Evolutionary conservation across 1,139 yeast species (phyloP).

Genomic region (Protomyces pachydermus): DNA sequence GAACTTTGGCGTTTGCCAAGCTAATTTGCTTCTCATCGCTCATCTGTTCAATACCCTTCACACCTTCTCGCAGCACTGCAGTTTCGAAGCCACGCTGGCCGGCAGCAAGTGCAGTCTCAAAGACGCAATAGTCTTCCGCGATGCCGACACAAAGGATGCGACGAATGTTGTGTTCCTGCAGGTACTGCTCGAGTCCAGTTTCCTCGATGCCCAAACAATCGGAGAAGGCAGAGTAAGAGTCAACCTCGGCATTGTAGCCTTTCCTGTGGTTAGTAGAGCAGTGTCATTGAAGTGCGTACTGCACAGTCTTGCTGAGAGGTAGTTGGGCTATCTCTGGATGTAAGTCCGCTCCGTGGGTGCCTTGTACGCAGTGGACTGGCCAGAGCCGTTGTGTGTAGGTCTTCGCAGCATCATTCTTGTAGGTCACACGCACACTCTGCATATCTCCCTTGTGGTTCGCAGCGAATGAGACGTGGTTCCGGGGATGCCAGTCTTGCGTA

Average conservation of each 20-base stretch:
- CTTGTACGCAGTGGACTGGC: constrained; percentile 18
- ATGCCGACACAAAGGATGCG: constrained; percentile 12
- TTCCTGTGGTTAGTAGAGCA: background rate
- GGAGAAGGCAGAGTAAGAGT: constrained; percentile 20
- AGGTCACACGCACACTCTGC: background rate
- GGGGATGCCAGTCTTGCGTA: constrained; percentile 20
- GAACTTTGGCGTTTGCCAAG: background rate
- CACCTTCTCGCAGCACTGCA: constrained; percentile 11
- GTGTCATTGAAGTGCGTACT: background rate
- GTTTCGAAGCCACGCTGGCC: constrained; percentile 3
- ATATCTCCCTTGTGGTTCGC: background rate
- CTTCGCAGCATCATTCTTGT: background rate
- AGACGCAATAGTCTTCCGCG: constrained; percentile 22
- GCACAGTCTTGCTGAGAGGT: background rate
- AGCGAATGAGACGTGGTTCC: constrained; percentile 17
- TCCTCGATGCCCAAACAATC: constrained; percentile 12
- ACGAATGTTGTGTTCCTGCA: background rate
- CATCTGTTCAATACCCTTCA: constrained; percentile 2
- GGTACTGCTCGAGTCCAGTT: constrained; percentile 3
- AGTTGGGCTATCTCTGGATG: background rate
- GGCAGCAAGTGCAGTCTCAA: constrained; percentile 16
- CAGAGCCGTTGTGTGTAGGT: constrained; percentile 4
- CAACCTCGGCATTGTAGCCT: constrained; percentile 18
- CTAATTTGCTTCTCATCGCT: background rate
- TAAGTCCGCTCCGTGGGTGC: constrained; percentile 9